Conservation (phyloP, 176 grass and related monocot species). For the Rhipidocladum racemiflorum region DNA sequence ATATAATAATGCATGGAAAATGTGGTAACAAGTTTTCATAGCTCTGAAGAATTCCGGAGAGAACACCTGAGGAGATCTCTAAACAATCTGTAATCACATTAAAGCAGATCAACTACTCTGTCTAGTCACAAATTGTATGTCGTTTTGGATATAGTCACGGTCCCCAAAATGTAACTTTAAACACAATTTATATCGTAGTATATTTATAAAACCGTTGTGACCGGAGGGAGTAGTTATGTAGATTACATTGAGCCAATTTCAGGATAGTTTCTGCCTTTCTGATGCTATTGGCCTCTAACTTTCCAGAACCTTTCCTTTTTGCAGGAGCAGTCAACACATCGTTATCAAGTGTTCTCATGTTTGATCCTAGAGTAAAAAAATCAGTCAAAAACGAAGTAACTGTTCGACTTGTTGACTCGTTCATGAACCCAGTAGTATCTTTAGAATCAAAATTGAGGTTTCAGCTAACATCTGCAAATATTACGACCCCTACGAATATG, state of each 20-base stretch:
- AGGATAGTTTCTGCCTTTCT: background rate
- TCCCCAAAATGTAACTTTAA: too few relatives aligned
- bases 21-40: background rate
- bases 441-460: conserved; percentile 51
- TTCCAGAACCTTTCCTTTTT: background rate
- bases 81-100: background rate
- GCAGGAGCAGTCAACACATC: conserved; percentile 39
- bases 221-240: background rate
- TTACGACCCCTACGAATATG: conserved; percentile 12
- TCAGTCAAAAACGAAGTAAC: conserved; percentile 50
- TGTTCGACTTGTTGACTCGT: conserved; percentile 53
- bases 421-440: conserved; percentile 53
- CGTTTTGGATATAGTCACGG: too few relatives aligned
- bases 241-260: background rate
- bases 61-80: background rate
- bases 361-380: conserved; percentile 32
- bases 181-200: too few relatives aligned
- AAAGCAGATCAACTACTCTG: background rate
- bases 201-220: too few relatives aligned
- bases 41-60: background rate
- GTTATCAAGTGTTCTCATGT: conserved; percentile 42
- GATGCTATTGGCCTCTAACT: conserved; percentile 13
- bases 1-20: background rate
- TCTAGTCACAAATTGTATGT: too few relatives aligned
- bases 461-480: conserved; percentile 34